phyloP scores from a whole-genome alignment of 2,329 filamentous ascomycete species.

The Hymenotorrendiella dingleyae region DNA sequence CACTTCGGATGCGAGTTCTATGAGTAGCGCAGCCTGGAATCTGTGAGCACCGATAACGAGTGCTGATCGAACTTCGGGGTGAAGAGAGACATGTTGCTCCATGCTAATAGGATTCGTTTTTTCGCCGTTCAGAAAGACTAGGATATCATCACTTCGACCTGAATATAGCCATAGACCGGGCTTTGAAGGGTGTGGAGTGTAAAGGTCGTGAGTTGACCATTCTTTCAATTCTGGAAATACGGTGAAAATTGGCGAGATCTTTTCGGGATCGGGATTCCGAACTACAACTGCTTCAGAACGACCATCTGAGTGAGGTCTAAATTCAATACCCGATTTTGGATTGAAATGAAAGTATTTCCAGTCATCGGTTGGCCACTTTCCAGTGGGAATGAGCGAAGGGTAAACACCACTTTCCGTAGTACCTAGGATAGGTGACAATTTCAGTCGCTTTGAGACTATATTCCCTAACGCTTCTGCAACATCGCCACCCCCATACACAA shows the following conservation, averaged over 20 bases:
- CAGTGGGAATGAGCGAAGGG: neutral
- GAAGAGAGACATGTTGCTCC: conserved; percentile 31
- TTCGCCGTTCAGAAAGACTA: conserved; percentile 38
- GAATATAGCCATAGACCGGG: conserved; percentile 31
- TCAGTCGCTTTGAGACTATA: conserved; percentile 1
- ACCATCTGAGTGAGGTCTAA: neutral
- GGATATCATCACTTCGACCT: conserved; percentile 36
- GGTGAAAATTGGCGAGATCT: conserved; percentile 29
- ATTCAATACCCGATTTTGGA: conserved; percentile 1
- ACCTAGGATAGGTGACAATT: conserved; percentile 1
- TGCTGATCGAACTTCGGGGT: conserved; percentile 30
- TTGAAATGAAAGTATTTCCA: conserved; percentile 6
- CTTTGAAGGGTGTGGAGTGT: conserved; percentile 31
- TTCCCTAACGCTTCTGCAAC: conserved; percentile 5
- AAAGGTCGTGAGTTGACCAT: conserved; percentile 35
- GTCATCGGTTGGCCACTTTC: neutral
- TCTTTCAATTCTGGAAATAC: conserved; percentile 31
- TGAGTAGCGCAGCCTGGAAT: conserved; percentile 33
- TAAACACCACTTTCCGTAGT: neutral
- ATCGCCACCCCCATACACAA: conserved; percentile 2
- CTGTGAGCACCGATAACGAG: conserved; percentile 30
- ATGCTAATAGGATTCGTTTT: conserved; percentile 37
- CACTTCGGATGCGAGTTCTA: conserved; percentile 27
- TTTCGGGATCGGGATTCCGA: conserved; percentile 12
- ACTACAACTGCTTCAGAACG: conserved; percentile 25